Conservation (phyloP, 495 filamentous ascomycete species). For the Penicillium verhagenii region DNA sequence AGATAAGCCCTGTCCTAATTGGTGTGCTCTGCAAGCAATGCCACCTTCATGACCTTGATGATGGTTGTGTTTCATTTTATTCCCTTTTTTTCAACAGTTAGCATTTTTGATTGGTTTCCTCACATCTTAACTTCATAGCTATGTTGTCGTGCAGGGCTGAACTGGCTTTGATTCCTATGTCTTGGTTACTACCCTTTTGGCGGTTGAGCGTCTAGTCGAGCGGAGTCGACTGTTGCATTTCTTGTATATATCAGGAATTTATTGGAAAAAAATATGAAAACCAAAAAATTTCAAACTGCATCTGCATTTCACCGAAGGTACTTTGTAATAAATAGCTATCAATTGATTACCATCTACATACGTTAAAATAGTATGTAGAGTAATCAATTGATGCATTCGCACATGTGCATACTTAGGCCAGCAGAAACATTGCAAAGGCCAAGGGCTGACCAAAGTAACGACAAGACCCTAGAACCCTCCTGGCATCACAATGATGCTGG, state of each 20-base stretch:
- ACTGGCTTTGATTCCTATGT: conserved; percentile 8
- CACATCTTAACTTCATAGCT: not conserved
- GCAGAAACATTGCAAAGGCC: not conserved
- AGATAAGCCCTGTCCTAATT: conserved; percentile 23
- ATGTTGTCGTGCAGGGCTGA: conserved; percentile 3
- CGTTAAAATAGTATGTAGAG: not conserved
- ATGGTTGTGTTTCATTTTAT: conserved; percentile 20
- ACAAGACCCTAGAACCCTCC: too few species aligned
- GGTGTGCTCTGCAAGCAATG: conserved; percentile 15
- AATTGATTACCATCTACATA: too few species aligned
- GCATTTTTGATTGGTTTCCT: too few species aligned
- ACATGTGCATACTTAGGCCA: not conserved
- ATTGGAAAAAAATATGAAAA: conserved; percentile 15
- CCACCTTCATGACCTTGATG: conserved; percentile 28
- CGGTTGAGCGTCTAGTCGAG: conserved; percentile 4
- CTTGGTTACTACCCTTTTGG: conserved; percentile 8
- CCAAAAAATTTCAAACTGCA: conserved; percentile 22
- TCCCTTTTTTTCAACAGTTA: not conserved
- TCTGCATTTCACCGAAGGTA: too few species aligned
- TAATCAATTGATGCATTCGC: not conserved
- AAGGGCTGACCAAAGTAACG: too few species aligned
- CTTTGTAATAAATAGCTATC: too few species aligned
- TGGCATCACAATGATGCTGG: not conserved
- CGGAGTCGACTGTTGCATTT: conserved; percentile 1
- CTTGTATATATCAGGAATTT: conserved; percentile 21